These are phyloP conservation scores for Dendrocalamus sinicus DNA, from an alignment of 176 grass and related monocot species.

Conservation along the genomic window DNA sequence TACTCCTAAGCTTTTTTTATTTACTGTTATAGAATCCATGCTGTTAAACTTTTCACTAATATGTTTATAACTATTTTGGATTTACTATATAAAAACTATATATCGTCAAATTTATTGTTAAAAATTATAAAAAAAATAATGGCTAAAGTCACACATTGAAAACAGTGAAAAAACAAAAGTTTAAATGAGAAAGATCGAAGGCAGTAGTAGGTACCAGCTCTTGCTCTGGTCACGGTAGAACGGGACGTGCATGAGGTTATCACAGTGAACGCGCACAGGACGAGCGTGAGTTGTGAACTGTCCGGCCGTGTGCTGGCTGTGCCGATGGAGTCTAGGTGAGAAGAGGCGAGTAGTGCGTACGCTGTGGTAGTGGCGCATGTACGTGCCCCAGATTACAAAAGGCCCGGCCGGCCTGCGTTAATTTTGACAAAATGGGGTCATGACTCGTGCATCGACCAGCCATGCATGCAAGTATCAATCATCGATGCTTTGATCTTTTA, in stretches of 20 bases:
- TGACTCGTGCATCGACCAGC: not conserved
- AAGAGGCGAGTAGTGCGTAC: not conserved
- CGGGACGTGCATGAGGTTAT: not conserved
- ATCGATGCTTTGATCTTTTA: not conserved
- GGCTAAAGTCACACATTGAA: no score
- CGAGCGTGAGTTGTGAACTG: not conserved
- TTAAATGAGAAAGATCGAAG: no score
- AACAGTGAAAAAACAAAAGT: no score
- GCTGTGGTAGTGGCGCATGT: not conserved
- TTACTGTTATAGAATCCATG: no score
- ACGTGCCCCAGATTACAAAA: not conserved
- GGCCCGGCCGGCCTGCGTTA: not conserved
- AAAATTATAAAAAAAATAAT: no score
- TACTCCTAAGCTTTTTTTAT: no score
- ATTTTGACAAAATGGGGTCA: not conserved
- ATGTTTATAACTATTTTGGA: no score
- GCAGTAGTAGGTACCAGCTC: not conserved
- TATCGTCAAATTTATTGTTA: no score
- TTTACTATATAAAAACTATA: no score
- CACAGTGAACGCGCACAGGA: not conserved
- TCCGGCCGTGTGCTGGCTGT: not conserved
- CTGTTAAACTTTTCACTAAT: no score
- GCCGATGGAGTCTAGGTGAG: no score
- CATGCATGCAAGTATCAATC: no score
- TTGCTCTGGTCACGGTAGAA: not conserved